A percentile compares a stretch with the other conserved stretches of the same genome.
phyloP scores from a whole-genome alignment of 768 basidiomycete genomes.

The Lanmaoa rubissima region DNA sequence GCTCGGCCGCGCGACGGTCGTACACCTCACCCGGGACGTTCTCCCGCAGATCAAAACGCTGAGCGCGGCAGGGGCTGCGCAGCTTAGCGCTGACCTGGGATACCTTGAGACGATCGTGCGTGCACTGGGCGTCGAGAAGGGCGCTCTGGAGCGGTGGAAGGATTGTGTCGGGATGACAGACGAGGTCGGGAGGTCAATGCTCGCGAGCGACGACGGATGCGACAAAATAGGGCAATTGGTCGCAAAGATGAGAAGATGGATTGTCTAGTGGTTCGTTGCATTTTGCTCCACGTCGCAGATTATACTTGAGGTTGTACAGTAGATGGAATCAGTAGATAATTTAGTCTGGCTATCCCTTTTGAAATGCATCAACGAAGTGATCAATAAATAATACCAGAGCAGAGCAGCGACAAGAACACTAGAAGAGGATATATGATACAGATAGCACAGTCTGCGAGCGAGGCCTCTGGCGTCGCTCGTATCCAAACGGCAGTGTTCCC shows the following conservation, averaged over 20 bases:
- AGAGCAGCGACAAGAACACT: conserved; percentile 16
- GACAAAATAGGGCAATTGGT: conserved; percentile 22
- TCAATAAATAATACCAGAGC: conserved; percentile 17
- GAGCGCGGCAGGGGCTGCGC: conserved; percentile 67
- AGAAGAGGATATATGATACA: conserved; percentile 33
- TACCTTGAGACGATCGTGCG: conserved; percentile 90
- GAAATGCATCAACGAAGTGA: background rate
- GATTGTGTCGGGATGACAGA: conserved; percentile 64
- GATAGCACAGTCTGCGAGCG: conserved; percentile 6
- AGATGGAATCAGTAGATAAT: conserved; percentile 5
- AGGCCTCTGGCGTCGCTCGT: background rate
- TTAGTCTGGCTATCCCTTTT: background rate
- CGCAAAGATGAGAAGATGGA: conserved; percentile 36
- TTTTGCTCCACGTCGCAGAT: background rate
- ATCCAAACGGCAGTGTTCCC: background rate
- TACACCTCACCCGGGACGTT: conserved; percentile 64
- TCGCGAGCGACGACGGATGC: conserved; percentile 17
- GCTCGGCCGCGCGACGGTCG: conserved; percentile 76
- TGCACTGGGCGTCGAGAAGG: conserved; percentile 86
- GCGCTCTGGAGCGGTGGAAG: conserved; percentile 79
- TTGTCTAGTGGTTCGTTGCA: background rate
- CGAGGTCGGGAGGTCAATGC: conserved; percentile 30
- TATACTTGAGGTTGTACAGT: conserved; percentile 8
- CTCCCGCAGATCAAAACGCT: conserved; percentile 72
- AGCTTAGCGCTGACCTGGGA: conserved; percentile 82